Base-by-base conservation (phyloP, 805 yeast genomes). In the Wickerhamiella sorbophila region DNA sequence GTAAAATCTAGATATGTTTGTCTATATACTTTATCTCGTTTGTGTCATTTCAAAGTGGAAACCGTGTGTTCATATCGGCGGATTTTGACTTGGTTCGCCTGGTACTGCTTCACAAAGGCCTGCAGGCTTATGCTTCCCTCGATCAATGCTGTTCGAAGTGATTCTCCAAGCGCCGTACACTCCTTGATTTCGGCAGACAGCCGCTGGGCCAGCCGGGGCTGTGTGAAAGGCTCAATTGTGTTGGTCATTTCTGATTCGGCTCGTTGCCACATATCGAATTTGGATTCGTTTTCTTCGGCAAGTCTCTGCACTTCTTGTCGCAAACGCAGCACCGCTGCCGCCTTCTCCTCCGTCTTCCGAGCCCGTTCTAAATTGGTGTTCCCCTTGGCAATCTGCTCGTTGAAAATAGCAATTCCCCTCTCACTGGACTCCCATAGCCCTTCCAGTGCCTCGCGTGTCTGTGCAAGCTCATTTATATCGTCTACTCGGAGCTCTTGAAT, bases 51-150 rank as follows among this genome's bases (percentile, higher is more conserved):
- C 10, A 24, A 12, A 12, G 10, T 12, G 12, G 29, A 6, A 8
- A 6, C 12, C 29, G 12, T 6, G 29, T 24, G 29, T 12, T 24
- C 29, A 12, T 24, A 24, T 6, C 29, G 29, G 6, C 29, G 29
- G 12, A 24, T 24, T 12, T 24, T 24, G 12, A 12, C 12, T 12
- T 24, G 29, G 12, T 24, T 24, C 2, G 46, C 46, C 38, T 62
- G 55, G 52, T 71, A 75, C n/a, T 55, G 54, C 14, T 53, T 48
- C 12, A 75, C 57, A 50, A 74, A 70, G 10, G 55, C 63, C 3
- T 44, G 46, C 14, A 52, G 56, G 20, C 59, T 52, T 38, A 36
- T 26, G 35, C 51, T 44, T 41, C 42, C 48, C 8, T 36, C 44
- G 16, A n/a, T 41, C 37, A 41, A 38, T 10, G 44, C 33, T 17